A percentile compares a stretch with the other conserved stretches of the same genome.
These are phyloP conservation scores for Botrytis porri DNA, from an alignment of 2,329 filamentous ascomycete species.

Conservation along the genomic window DNA sequence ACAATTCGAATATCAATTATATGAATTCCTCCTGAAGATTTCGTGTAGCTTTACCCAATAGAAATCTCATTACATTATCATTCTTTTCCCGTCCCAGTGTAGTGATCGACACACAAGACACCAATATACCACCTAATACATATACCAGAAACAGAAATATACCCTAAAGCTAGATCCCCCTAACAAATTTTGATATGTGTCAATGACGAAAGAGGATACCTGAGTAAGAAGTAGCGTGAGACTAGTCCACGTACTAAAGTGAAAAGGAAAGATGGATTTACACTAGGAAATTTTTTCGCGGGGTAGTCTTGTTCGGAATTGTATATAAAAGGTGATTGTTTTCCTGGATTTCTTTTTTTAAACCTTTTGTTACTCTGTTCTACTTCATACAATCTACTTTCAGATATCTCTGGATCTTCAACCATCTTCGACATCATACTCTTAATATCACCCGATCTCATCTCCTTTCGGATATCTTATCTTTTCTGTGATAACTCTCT, in stretches of 20 bases:
- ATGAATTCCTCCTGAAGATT: too few relatives aligned
- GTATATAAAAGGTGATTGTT: background rate
- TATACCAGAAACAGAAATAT: too few relatives aligned
- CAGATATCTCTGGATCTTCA: background rate
- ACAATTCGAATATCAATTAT: too few relatives aligned
- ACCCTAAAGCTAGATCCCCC: too few relatives aligned
- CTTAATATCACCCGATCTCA: too few relatives aligned
- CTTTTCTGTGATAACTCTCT: background rate
- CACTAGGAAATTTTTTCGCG: background rate
- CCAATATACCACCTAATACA: too few relatives aligned
- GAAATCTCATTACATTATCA: too few relatives aligned
- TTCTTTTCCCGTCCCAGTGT: too few relatives aligned
- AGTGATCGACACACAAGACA: too few relatives aligned
- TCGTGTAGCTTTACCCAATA: too few relatives aligned
- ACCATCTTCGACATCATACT: too few relatives aligned
- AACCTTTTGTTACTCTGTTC: background rate
- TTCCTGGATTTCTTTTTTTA: background rate
- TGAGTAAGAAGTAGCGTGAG: background rate
- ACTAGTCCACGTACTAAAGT: background rate
- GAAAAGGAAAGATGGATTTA: background rate
- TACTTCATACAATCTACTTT: background rate
- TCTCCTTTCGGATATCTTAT: too few relatives aligned
- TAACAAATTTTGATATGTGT: background rate
- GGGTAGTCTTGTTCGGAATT: background rate
- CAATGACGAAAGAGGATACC: background rate